A percentile compares a stretch with the other conserved stretches of the same genome.
phyloP scores from a whole-genome alignment of 495 filamentous ascomycete species.

The Hyaloscypha bicolor region DNA sequence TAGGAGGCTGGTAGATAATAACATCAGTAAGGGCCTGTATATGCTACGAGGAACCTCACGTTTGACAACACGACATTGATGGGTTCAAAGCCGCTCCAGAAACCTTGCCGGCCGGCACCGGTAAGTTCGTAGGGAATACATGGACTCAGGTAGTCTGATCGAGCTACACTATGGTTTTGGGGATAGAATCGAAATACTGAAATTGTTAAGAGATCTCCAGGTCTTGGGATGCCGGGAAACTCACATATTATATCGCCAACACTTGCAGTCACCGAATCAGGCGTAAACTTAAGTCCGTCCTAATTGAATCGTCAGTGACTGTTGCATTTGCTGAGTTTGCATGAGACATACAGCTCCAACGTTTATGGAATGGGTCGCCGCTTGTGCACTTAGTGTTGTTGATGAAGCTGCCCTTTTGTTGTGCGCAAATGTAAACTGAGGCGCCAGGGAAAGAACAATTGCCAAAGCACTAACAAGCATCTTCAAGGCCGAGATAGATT shows the following conservation, averaged over 20 bases:
- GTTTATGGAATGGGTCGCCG: background rate
- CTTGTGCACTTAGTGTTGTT: background rate
- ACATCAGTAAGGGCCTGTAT: background rate
- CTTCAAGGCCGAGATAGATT: background rate
- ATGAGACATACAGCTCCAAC: constrained; percentile 12
- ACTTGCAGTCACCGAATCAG: constrained; percentile 12
- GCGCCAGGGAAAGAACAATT: background rate
- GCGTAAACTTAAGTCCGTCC: constrained; percentile 21
- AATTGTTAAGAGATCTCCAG: background rate
- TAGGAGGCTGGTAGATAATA: constrained; percentile 40
- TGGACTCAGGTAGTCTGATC: constrained; percentile 54
- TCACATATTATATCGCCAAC: constrained; percentile 30
- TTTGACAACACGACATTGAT: constrained; percentile 38
- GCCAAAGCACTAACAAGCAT: background rate
- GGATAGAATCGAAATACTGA: constrained; percentile 60
- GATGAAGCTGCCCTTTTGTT: background rate
- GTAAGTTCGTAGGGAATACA: constrained; percentile 61
- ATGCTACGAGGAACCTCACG: constrained; percentile 29
- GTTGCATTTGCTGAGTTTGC: background rate
- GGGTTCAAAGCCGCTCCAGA: constrained; percentile 47
- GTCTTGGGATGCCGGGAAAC: background rate
- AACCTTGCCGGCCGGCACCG: constrained; percentile 42
- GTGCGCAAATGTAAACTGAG: background rate
- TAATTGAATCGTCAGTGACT: constrained; percentile 10
- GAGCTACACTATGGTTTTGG: constrained; percentile 58